Evolutionary conservation across 306 rosid genomes (phyloP).

Genomic region (Sphenostylis stenocarpa): DNA sequence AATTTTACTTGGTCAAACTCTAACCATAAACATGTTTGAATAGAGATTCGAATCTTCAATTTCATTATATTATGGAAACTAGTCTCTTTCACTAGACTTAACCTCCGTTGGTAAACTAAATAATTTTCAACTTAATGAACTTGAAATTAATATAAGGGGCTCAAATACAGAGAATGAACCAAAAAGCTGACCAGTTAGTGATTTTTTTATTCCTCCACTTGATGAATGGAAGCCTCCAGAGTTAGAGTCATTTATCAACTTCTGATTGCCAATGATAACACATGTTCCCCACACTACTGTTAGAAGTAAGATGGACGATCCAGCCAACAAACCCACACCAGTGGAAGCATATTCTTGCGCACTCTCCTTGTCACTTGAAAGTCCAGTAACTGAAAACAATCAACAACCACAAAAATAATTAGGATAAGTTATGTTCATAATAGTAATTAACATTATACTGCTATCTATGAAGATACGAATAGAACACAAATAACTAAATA

Average conservation of each 20-base stretch:
- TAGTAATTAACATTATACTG: no score
- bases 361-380: conserved; percentile 40
- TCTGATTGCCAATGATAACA: conserved; percentile 47
- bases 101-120: background rate
- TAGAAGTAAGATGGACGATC: conserved; percentile 53
- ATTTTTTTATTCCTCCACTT: conserved; percentile 27
- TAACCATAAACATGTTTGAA: background rate
- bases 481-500: background rate
- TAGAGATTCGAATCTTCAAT: background rate
- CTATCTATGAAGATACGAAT: background rate
- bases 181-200: conserved; percentile 41
- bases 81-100: background rate
- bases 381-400: conserved; percentile 47
- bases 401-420: background rate
- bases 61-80: background rate
- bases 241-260: conserved; percentile 13
- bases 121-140: background rate
- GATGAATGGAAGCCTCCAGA: conserved; percentile 19
- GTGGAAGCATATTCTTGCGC: conserved; percentile 53
- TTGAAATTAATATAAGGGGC: background rate
- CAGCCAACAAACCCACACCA: conserved; percentile 56
- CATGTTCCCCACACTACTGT: conserved; percentile 57
- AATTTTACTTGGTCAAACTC: background rate
- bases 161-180: background rate
- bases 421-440: background rate